Conservation (phyloP, 306 rosid genomes). For the Lithocarpus polystachyus region DNA sequence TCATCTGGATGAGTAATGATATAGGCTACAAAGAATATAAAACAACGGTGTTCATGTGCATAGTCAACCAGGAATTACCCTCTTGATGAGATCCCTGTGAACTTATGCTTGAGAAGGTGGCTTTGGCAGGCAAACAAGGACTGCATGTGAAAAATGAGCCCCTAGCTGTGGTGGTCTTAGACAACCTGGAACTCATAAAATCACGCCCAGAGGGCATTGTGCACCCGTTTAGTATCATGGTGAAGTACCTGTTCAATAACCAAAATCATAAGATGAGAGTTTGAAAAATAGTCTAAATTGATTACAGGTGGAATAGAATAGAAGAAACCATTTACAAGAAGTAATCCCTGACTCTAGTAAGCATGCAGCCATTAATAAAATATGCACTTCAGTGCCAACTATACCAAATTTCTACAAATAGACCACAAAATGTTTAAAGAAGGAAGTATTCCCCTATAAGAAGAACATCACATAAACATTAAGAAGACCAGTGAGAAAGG, state of each 20-base stretch:
- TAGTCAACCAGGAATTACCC: conserved; percentile 27
- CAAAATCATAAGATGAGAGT: not conserved
- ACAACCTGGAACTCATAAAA: conserved; percentile 32
- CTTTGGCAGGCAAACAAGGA: conserved; percentile 39
- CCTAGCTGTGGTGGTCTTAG: conserved; percentile 17
- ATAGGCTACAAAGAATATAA: conserved; percentile 1
- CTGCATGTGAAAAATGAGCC: conserved; percentile 23
- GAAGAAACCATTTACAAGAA: not conserved
- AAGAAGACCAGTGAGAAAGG: not conserved
- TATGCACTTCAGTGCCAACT: not conserved
- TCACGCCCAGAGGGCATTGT: conserved; percentile 40
- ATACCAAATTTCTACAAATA: not conserved
- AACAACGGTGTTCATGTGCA: conserved; percentile 6
- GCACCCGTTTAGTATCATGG: conserved; percentile 58
- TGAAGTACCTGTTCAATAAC: conserved; percentile 32
- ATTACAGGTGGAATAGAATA: not conserved
- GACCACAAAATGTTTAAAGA: not conserved
- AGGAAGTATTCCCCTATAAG: not conserved
- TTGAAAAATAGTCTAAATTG: not conserved
- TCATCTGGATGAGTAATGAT: not conserved
- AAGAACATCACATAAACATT: not conserved
- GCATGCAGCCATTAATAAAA: not conserved
- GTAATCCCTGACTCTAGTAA: not conserved
- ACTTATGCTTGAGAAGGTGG: conserved; percentile 33
- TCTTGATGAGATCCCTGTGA: conserved; percentile 38